Percentiles rank a stretch among this genome's conserved stretches.
These are phyloP conservation scores for Neckera pumila DNA, from an alignment of 225 moss, liverwort and hornwort genomes.

Conservation along the genomic window DNA sequence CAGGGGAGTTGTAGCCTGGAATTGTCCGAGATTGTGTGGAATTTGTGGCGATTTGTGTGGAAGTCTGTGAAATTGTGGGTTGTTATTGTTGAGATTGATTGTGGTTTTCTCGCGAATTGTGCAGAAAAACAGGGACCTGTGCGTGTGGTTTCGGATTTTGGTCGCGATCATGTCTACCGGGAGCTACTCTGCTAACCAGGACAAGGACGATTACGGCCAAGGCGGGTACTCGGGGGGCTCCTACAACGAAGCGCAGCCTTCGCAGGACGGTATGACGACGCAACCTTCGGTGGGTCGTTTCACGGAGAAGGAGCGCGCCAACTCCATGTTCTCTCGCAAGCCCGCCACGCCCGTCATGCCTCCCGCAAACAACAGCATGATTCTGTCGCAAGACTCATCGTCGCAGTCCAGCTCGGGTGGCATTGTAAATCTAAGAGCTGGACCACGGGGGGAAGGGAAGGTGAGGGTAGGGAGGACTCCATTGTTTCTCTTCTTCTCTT, in stretches of 20 bases:
- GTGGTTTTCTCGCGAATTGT: background rate
- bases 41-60: background rate
- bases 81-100: background rate
- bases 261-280: slow-evolving; percentile 19
- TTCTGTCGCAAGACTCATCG: background rate
- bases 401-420: slow-evolving; percentile 6
- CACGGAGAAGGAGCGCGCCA: background rate
- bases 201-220: background rate
- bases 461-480: background rate
- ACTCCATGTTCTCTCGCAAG: slow-evolving; percentile 1
- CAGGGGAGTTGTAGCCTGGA: background rate
- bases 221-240: background rate
- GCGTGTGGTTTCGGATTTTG: background rate
- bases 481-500: background rate
- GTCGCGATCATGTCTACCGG: slow-evolving; percentile 1
- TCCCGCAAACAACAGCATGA: background rate
- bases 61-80: background rate
- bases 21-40: background rate
- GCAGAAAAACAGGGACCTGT: background rate
- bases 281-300: slow-evolving; percentile 30
- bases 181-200: background rate
- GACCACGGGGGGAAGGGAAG: background rate
- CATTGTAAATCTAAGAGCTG: slow-evolving; percentile 32
- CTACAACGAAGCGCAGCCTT: background rate
- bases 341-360: slow-evolving; percentile 2